Evolutionary conservation across 2,329 filamentous ascomycete species (phyloP).

Genomic region (Tolypocladium paradoxum): DNA sequence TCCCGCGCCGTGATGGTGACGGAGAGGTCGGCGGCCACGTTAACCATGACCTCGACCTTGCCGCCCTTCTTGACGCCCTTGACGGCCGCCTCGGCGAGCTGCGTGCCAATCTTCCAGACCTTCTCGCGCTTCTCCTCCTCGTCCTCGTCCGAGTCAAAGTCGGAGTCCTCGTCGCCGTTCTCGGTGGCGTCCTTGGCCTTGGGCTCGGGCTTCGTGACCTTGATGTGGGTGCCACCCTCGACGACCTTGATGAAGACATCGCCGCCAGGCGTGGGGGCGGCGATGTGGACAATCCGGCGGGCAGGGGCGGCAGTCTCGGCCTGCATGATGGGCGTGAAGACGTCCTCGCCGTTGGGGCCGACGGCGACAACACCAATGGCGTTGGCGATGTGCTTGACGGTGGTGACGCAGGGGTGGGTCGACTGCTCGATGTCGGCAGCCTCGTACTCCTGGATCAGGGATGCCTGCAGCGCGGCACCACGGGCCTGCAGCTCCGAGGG

Average conservation of each 20-base stretch:
- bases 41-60: constrained; percentile 91
- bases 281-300: constrained; percentile 70
- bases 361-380: constrained; percentile 77
- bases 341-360: constrained; percentile 46
- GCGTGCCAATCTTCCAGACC: constrained; percentile 77
- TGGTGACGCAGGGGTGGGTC: constrained; percentile 88
- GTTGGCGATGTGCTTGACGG: constrained; percentile 79
- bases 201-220: constrained; percentile 78
- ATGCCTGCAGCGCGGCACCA: constrained; percentile 91
- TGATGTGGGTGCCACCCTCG: constrained; percentile 85
- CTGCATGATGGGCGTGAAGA: constrained; percentile 72
- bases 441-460: constrained; percentile 89
- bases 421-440: constrained; percentile 89
- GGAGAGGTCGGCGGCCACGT: constrained; percentile 68
- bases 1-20: constrained; percentile 76
- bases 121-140: constrained; percentile 85
- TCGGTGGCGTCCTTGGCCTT: constrained; percentile 63
- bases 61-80: constrained; percentile 74
- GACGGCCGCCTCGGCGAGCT: constrained; percentile 77
- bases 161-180: constrained; percentile 46
- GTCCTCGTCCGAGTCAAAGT: constrained; percentile 55
- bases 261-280: constrained; percentile 67
- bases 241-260: constrained; percentile 81
- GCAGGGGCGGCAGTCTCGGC: constrained; percentile 85
- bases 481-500: constrained; percentile 82